Evolutionary conservation across 2,329 filamentous ascomycete genomes (phyloP).

Genomic region (Metarhizium robertsii): DNA sequence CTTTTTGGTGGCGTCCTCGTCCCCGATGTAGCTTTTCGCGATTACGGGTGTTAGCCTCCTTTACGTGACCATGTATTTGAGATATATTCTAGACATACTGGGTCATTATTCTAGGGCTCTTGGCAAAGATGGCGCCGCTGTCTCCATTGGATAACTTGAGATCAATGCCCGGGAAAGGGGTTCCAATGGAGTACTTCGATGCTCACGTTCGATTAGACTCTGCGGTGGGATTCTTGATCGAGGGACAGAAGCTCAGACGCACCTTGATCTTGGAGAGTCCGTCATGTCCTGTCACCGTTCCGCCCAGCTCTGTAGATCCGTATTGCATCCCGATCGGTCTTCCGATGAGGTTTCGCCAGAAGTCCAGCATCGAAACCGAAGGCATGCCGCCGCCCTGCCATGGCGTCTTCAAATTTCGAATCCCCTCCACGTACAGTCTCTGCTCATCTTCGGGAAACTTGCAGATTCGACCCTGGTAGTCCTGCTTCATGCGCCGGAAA

Average conservation of each 20-base stretch:
- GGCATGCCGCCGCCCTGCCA: conserved; percentile 5
- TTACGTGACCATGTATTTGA: too few relatives aligned
- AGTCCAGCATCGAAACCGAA: conserved; percentile 2
- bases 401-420: conserved; percentile 3
- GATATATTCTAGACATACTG: background rate
- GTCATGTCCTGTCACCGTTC: background rate
- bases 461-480: background rate
- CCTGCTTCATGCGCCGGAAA: conserved; percentile 10
- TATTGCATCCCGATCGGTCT: conserved; percentile 9
- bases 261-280: background rate
- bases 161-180: conserved; percentile 1
- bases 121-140: conserved; percentile 12
- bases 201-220: background rate
- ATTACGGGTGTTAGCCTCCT: too few relatives aligned
- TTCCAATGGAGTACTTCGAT: conserved; percentile 5
- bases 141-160: conserved; percentile 10
- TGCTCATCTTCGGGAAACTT: conserved; percentile 3
- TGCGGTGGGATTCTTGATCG: background rate
- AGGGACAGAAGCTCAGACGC: background rate
- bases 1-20: conserved; percentile 69
- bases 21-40: conserved; percentile 11
- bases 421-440: conserved; percentile 3
- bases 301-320: conserved; percentile 9
- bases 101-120: conserved; percentile 9
- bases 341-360: conserved; percentile 10